Evolutionary conservation across 176 grass and related monocot genomes (phyloP), one percentile per base, ranked within the genome.

Genomic region (Cenchrus americanus): DNA sequence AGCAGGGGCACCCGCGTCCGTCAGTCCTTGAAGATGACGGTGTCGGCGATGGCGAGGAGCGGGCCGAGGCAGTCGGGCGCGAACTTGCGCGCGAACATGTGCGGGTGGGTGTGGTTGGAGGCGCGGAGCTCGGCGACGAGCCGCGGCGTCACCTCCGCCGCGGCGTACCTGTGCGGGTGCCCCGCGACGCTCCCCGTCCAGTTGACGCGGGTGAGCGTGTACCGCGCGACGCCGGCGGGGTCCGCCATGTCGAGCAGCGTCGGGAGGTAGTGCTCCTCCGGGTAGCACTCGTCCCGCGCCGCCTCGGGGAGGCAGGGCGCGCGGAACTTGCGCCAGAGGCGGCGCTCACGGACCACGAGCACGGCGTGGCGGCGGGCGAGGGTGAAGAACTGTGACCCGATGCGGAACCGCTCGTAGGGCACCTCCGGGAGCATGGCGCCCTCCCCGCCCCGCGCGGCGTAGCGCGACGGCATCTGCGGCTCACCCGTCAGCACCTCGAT

Each of bases 261-360:
- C 3, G 96, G 93, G 85, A 98, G 95, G 73, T 98, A 98, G 79
- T 98, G 85, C 91, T 98, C 96, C 90, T 98, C 96, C 48, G 96
- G 96, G 86, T 93, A 98, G 85, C 96, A 98, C 4, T 40, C 66
- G 47, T 86, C 19, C 68, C 18, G 30, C 57, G 24, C 53, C 82
- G 73, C 70, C 23, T 85, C 82, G 2, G 81, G 78, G 14, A 93
- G 46, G 80, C 96, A 98, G 0, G 96, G 96, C 26, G 32, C 14
- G 11, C 87, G 62, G 79, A 98, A 98, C 88, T 95, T 98, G 59
- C 64, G 48, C 96, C 96, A 98, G 7, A 98, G 96, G 7, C 83
- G 88, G 57, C 89, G 86, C 62, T 98, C 96, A 6, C 85, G 71
- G 40, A 98, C 89, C 15, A 93, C 93, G 11, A 93, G 89, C 65